Evolutionary conservation across 2,329 filamentous ascomycete species (phyloP).

Genomic region (Hypoxylon sp.): DNA sequence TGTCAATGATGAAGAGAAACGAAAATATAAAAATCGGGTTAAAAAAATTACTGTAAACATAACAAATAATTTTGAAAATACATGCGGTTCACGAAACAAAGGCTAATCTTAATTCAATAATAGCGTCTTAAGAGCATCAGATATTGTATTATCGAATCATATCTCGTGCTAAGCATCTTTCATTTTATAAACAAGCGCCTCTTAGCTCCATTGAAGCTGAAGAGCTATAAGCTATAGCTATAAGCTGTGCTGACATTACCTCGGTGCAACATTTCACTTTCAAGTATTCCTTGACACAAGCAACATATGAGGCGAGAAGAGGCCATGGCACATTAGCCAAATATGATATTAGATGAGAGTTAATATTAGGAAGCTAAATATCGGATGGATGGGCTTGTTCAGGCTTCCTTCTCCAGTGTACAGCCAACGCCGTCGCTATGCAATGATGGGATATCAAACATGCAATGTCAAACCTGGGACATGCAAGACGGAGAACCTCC

Average conservation of each 20-base stretch:
- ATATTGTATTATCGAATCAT: too few relatives aligned
- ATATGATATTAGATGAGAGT: conserved; percentile 11
- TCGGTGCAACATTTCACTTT: too few relatives aligned
- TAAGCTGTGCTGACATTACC: too few relatives aligned
- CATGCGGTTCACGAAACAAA: too few relatives aligned
- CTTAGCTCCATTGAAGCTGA: neutral
- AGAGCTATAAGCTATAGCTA: neutral
- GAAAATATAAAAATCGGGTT: too few relatives aligned
- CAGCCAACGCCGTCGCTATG: conserved; percentile 56
- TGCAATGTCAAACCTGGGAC: too few relatives aligned
- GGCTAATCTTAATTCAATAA: conserved; percentile 8
- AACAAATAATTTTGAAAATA: too few relatives aligned
- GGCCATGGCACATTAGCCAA: neutral
- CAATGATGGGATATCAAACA: too few relatives aligned
- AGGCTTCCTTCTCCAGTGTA: conserved; percentile 12
- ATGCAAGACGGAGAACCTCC: conserved; percentile 17
- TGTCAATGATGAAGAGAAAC: conserved; percentile 7
- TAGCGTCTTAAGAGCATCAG: too few relatives aligned
- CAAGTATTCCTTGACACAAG: too few relatives aligned
- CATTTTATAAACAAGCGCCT: neutral
- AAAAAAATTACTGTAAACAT: too few relatives aligned
- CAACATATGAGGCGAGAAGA: conserved; percentile 6
- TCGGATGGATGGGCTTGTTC: neutral
- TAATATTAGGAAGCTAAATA: conserved; percentile 2
- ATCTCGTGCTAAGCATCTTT: neutral